Base-by-base conservation (phyloP, 371 early-diverging fungal species). In the Apophysomyces variabilis region DNA sequence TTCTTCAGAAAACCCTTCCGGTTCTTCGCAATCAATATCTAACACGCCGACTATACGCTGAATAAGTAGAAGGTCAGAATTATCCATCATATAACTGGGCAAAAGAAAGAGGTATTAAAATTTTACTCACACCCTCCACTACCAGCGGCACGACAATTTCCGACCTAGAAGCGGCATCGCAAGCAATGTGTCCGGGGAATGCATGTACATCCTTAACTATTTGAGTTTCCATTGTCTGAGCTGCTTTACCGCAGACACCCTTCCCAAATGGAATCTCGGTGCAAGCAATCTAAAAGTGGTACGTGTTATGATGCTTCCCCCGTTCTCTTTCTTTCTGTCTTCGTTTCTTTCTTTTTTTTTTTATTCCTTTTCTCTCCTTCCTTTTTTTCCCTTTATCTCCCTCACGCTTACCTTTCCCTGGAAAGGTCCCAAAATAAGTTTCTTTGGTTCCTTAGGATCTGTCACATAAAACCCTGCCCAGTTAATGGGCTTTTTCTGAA, bases 181-280 rank as follows among this genome's bases (percentile, higher is more conserved):
- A 96, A 1, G 96, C 95, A 75, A 96, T 96, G 80, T 96, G 96
- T 18, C 95, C 95, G 7, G 90, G 88, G 64, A 95, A 95, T 44
- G 82, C 79, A 72, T 93, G 92, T 32, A 95, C 95, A 69, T 96
- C 89, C 59, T 74, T 67, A 44, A 96, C 89, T 3, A 95, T 65
- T 60, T 89, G 78, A 0, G 92, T 83, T 62, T 71, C 9, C 32
- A 74, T 70, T 39, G 75, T 75, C 3, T 64, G 62, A 5, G 94
- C 94, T 1, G 92, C 91, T 4, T 91, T 83, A n/a, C 96, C 96
- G 77, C 95, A 95, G 11, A 96, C 96, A 16, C 96, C 96, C 39
- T 87, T 87, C 18, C 93, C 92, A 59, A 93, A 85, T 7, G 79
- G 85, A 66, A 96, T 95, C 46, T 85, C 80, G 1, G 93, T 93